A percentile compares a stretch with the other conserved stretches of the same genome.
Conservation (phyloP, 805 yeast species). For the Isabelozyma rhagii region DNA sequence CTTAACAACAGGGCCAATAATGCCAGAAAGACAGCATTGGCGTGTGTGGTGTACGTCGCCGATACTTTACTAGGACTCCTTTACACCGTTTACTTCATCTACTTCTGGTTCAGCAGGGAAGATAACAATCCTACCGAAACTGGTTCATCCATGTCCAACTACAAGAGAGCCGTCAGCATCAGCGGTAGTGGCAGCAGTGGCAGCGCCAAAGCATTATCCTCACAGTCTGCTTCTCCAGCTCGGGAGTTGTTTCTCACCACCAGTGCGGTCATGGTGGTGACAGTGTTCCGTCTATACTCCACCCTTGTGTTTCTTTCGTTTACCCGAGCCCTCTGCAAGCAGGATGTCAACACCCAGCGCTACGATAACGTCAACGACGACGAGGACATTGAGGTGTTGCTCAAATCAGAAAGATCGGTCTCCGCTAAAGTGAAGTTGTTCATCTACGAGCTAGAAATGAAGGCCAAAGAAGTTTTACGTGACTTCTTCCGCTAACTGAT, state of each 20-base stretch:
- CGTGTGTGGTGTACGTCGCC: conserved; percentile 56
- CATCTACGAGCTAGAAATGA: conserved; percentile 27
- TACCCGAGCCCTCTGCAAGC: conserved; percentile 52
- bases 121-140: conserved; percentile 25
- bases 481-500: conserved; percentile 14
- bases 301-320: conserved; percentile 58
- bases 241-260: conserved; percentile 56
- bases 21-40: conserved; percentile 59
- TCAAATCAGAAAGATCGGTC: conserved; percentile 15
- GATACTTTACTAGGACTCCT: conserved; percentile 68
- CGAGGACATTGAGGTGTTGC: conserved; percentile 25
- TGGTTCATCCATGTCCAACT: too few relatives aligned
- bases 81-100: conserved; percentile 71
- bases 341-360: conserved; percentile 20
- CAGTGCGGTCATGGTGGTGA: conserved; percentile 45
- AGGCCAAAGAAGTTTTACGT: conserved; percentile 25
- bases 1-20: conserved; percentile 44
- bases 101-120: conserved; percentile 66
- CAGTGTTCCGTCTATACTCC: conserved; percentile 55
- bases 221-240: conserved; percentile 63
- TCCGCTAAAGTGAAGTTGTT: conserved; percentile 17
- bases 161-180: background rate
- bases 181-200: background rate
- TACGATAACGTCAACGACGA: conserved; percentile 14
- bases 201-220: conserved; percentile 12